Base-by-base conservation (phyloP, 2,329 filamentous ascomycete genomes). In the Penicillium sp. region DNA sequence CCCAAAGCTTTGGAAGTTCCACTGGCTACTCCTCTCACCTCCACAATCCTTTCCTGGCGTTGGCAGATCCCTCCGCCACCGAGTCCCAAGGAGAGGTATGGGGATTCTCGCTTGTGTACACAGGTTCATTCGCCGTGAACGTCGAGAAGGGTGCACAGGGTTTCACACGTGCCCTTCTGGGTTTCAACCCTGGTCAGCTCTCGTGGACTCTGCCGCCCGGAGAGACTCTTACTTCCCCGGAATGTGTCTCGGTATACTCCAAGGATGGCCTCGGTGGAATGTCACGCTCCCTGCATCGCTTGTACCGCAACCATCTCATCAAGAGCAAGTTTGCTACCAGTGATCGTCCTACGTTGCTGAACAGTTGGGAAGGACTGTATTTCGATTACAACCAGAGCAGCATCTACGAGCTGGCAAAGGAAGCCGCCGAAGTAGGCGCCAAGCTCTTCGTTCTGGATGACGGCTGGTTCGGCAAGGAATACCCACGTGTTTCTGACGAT, bases 361-460 rank as follows among this genome's bases (percentile, higher is more conserved):
- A 89, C 68, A 86, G 84, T 38, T 89, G 86, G 86, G 86, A 89
- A 67, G 86, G 85, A 0, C 74, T 87, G 0, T 78, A 78, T 15
- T 87, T 86, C 63, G 71, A 86, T 61, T 84, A 81, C 69, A 84
- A 88, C 62, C 75, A 84, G 49, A 81, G 75, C 15, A 82, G 78
- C 0, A 80, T 88, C 33, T 80, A 84, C 31, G 74, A 76, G 0
- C 75, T 88, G 0, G 85, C 85, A 0, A 66, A 81, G 41, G 79
- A 85, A 61, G 80, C 85, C 0, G 84, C 85, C 0, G 77, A 79
- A 2, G 76, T 88, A 1, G 86, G 86, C 1, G 79, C 84, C n/a
- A 81, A 82, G 61, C 78, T 89, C 0, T 85, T 89, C 45, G 86
- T 88, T 0, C 80, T 86, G 47, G 86, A 89, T 43, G 86, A 89